Evolutionary conservation across 1,284 basidiomycete genomes (phyloP).

Genomic region (Irpex sp.): DNA sequence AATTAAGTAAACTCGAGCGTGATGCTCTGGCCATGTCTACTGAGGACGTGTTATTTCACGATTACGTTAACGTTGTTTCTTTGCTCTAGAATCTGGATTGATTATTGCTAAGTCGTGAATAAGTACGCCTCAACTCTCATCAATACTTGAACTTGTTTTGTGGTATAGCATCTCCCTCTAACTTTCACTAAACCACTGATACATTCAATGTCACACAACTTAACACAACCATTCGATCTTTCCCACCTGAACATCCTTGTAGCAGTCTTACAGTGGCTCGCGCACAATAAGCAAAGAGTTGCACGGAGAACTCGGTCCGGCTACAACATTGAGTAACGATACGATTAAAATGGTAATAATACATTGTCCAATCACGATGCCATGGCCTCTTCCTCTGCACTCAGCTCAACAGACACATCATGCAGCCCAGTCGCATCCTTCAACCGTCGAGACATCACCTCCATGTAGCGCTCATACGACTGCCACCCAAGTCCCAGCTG

Average conservation of each 20-base stretch:
- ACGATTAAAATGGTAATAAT: too few species aligned
- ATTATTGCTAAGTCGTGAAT: not conserved
- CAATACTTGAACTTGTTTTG: not conserved
- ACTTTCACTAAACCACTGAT: not conserved
- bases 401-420: conserved; percentile 18
- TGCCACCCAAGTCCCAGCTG: conserved; percentile 39
- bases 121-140: not conserved
- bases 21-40: not conserved
- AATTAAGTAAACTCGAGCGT: not conserved
- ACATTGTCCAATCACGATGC: too few species aligned
- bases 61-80: not conserved
- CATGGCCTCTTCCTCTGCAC: not conserved
- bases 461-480: conserved; percentile 56
- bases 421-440: conserved; percentile 54
- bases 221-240: not conserved
- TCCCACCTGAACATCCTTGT: not conserved
- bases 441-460: conserved; percentile 63
- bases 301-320: too few species aligned
- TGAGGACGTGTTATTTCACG: not conserved
- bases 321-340: too few species aligned
- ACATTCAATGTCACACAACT: not conserved
- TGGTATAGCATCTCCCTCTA: not conserved
- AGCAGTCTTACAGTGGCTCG: not conserved
- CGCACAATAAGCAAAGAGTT: too few species aligned
- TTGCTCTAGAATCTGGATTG: not conserved